Percentiles rank a stretch among this genome's conserved stretches.
These are phyloP conservation scores for Clonostachys byssicola DNA, from an alignment of 2,329 filamentous ascomycete genomes.

Conservation along the genomic window DNA sequence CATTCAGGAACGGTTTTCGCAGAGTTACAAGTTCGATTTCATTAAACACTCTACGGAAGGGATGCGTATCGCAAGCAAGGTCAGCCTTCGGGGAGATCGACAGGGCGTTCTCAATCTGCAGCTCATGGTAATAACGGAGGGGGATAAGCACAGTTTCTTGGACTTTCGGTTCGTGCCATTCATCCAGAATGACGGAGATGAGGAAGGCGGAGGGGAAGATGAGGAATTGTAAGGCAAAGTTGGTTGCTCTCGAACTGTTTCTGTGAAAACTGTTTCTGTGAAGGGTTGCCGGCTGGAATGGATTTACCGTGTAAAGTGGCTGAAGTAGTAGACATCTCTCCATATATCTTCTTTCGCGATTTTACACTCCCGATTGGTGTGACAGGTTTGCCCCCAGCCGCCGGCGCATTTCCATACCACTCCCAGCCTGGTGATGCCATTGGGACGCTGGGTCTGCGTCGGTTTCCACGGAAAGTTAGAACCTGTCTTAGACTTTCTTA, in stretches of 20 bases:
- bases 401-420: too few relatives aligned
- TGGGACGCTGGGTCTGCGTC: too few relatives aligned
- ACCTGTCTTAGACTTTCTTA: too few relatives aligned
- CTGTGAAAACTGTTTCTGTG: too few relatives aligned
- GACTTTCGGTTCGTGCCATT: constrained; percentile 81
- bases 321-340: too few relatives aligned
- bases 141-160: constrained; percentile 65
- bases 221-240: constrained; percentile 7
- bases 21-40: constrained; percentile 83
- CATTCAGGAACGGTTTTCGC: constrained; percentile 54
- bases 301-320: too few relatives aligned
- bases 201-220: constrained; percentile 25
- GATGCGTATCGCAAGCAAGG: constrained; percentile 91
- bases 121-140: constrained; percentile 90
- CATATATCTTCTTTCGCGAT: too few relatives aligned
- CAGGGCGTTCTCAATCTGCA: constrained; percentile 92
- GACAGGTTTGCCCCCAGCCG: too few relatives aligned
- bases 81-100: constrained; percentile 81
- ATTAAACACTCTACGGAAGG: constrained; percentile 82
- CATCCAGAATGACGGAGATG: constrained; percentile 52
- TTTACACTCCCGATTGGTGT: too few relatives aligned
- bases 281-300: too few relatives aligned
- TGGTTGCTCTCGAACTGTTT: too few relatives aligned
- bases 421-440: background rate
- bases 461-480: too few relatives aligned